Conservation (phyloP, 345 rosid genomes). For the Euphorbia pulcherrima region DNA sequence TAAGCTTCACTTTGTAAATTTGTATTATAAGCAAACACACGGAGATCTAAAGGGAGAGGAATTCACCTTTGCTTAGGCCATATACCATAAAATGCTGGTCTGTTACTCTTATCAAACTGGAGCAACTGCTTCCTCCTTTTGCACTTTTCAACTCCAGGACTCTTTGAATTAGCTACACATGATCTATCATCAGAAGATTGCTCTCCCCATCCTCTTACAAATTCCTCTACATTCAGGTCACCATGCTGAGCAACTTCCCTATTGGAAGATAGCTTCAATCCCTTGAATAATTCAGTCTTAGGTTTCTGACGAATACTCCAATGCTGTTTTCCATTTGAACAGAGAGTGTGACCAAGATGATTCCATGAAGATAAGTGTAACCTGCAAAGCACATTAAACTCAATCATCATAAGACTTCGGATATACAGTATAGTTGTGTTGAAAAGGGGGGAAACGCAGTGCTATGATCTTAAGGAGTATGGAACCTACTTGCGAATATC, state of each 20-base stretch:
- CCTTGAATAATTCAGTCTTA: conserved; percentile 55
- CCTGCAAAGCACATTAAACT: conserved; percentile 40
- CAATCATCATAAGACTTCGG: not conserved
- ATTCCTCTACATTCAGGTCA: conserved; percentile 48
- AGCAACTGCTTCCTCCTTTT: conserved; percentile 54
- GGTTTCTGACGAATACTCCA: conserved; percentile 84
- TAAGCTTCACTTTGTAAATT: too few species aligned
- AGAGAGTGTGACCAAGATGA: conserved; percentile 41
- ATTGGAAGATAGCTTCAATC: conserved; percentile 60
- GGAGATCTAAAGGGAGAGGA: conserved; percentile 1
- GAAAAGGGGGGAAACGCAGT: not conserved
- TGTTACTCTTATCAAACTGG: conserved; percentile 79
- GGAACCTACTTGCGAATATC: conserved; percentile 59
- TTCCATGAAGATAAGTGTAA: conserved; percentile 72
- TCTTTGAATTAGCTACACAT: conserved; percentile 20
- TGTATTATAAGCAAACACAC: too few species aligned
- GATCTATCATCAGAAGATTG: conserved; percentile 34
- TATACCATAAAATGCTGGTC: conserved; percentile 91
- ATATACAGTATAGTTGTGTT: not conserved
- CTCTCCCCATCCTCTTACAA: conserved; percentile 45
- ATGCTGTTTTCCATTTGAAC: conserved; percentile 40
- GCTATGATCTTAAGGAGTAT: not conserved
- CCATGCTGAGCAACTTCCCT: conserved; percentile 35
- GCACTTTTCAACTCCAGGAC: conserved; percentile 34
- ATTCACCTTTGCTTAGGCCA: conserved; percentile 85